phyloP scores from a whole-genome alignment of 2,329 filamentous ascomycete genomes.

The Phoma sp. region DNA sequence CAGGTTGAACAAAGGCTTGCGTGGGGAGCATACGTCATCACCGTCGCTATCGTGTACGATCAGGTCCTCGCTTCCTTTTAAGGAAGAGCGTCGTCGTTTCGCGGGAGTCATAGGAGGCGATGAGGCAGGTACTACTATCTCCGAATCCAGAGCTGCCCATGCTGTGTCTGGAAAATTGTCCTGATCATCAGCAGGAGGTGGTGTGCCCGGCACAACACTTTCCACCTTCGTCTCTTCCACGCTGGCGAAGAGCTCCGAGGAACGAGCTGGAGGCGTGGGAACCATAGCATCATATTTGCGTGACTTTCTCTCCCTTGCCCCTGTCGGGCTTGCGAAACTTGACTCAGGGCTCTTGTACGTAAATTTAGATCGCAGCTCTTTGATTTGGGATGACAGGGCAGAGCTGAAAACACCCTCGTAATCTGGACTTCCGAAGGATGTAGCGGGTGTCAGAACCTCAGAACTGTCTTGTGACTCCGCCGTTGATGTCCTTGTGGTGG shows the following conservation, averaged over 20 bases:
- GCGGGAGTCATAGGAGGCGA: constrained; percentile 29
- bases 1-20: constrained; percentile 47
- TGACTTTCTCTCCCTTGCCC: neutral
- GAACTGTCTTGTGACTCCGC: constrained; percentile 34
- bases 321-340: constrained; percentile 4
- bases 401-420: constrained; percentile 33
- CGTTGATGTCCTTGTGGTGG: constrained; percentile 29
- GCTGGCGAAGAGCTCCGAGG: constrained; percentile 6
- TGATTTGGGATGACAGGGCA: constrained; percentile 36
- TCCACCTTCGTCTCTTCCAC: constrained; percentile 5
- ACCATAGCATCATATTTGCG: constrained; percentile 17
- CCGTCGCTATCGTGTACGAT: constrained; percentile 54
- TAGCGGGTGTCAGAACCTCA: constrained; percentile 39
- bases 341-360: constrained; percentile 26
- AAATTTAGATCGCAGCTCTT: constrained; percentile 40
- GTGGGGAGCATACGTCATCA: constrained; percentile 45
- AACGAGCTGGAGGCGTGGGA: constrained; percentile 12
- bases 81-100: constrained; percentile 25
- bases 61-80: constrained; percentile 56
- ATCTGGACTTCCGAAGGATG: constrained; percentile 38
- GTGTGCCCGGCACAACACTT: constrained; percentile 14
- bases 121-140: constrained; percentile 42
- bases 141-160: constrained; percentile 36
- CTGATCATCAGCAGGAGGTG: constrained; percentile 11
- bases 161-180: constrained; percentile 31